Percentiles rank a stretch among this genome's conserved stretches.
Evolutionary conservation across 2,329 filamentous ascomycete genomes (phyloP).

Genomic region (Scleromitrula shiraiana): DNA sequence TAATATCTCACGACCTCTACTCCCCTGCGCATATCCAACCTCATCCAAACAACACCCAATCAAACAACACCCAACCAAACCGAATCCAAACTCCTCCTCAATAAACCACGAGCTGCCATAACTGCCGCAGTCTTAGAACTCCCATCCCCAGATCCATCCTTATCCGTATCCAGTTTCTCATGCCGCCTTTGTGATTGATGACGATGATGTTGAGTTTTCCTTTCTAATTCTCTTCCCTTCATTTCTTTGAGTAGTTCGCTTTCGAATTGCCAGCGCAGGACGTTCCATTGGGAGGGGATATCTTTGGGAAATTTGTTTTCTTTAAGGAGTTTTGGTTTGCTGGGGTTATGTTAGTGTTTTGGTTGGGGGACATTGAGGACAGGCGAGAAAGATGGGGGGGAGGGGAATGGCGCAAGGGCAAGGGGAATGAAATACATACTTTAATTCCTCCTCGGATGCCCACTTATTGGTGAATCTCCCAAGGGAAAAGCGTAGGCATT

Average conservation of each 20-base stretch:
- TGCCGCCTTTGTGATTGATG: neutral
- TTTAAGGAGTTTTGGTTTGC: constrained; percentile 6
- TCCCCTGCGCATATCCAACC: neutral
- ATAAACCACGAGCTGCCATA: too few species aligned
- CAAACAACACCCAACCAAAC: neutral
- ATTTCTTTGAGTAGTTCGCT: constrained; percentile 5
- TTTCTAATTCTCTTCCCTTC: neutral
- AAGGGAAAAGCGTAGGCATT: constrained; percentile 1
- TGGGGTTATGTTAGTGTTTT: neutral
- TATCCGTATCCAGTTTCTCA: neutral
- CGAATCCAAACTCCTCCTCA: neutral
- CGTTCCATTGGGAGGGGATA: constrained; percentile 4
- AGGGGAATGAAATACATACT: neutral
- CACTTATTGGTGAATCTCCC: constrained; percentile 6
- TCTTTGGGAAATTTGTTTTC: constrained; percentile 7
- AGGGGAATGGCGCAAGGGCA: too few species aligned
- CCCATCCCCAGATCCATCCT: neutral
- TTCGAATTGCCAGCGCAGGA: constrained; percentile 6
- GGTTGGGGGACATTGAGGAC: neutral
- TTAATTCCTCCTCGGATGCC: constrained; percentile 8
- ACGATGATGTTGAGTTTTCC: neutral
- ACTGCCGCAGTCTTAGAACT: too few species aligned
- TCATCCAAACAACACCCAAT: neutral
- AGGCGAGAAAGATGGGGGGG: neutral
- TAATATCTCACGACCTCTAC: neutral